Evolutionary conservation across 345 rosid genomes (phyloP).

Genomic region (Carallia brachiata): DNA sequence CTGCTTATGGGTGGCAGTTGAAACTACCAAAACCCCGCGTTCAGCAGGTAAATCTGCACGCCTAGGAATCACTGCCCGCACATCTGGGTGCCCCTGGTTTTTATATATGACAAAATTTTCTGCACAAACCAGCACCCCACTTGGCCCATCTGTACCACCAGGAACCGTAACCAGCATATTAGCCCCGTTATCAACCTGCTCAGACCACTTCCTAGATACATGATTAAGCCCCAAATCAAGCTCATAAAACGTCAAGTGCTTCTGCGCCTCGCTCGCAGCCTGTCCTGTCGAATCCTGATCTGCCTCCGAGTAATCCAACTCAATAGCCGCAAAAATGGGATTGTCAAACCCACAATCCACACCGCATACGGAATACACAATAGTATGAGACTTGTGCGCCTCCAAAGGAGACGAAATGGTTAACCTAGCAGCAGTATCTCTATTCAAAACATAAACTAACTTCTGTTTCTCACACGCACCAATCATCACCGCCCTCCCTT

Average conservation of each 20-base stretch:
- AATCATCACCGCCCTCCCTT: slow-evolving; percentile 92
- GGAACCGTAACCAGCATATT: slow-evolving; percentile 96
- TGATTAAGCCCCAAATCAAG: slow-evolving; percentile 96
- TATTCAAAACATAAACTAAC: slow-evolving; percentile 83
- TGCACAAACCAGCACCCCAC: slow-evolving; percentile 92
- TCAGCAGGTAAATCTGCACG: slow-evolving; percentile 89
- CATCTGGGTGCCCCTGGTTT: slow-evolving; percentile 90
- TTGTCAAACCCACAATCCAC: slow-evolving; percentile 97
- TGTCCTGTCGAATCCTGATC: slow-evolving; percentile 90
- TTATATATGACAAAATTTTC: slow-evolving; percentile 97
- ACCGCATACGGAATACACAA: slow-evolving; percentile 81
- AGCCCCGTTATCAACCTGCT: slow-evolving; percentile 93
- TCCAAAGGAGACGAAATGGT: slow-evolving; percentile 96
- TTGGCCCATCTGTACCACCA: slow-evolving; percentile 97
- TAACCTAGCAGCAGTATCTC: slow-evolving; percentile 92
- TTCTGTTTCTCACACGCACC: slow-evolving; percentile 98
- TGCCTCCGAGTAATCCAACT: slow-evolving; percentile 94
- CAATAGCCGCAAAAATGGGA: slow-evolving; percentile 87
- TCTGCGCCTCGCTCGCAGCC: slow-evolving; percentile 89
- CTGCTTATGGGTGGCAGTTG: slow-evolving; percentile 88
- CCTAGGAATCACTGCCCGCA: slow-evolving; percentile 92
- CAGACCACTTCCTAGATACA: slow-evolving; percentile 96
- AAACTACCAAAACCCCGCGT: slow-evolving; percentile 86
- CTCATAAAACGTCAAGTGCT: slow-evolving; percentile 91
- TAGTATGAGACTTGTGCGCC: slow-evolving; percentile 92